Base-by-base conservation (phyloP, 768 basidiomycete genomes). In the Leccinum rimulosum region DNA sequence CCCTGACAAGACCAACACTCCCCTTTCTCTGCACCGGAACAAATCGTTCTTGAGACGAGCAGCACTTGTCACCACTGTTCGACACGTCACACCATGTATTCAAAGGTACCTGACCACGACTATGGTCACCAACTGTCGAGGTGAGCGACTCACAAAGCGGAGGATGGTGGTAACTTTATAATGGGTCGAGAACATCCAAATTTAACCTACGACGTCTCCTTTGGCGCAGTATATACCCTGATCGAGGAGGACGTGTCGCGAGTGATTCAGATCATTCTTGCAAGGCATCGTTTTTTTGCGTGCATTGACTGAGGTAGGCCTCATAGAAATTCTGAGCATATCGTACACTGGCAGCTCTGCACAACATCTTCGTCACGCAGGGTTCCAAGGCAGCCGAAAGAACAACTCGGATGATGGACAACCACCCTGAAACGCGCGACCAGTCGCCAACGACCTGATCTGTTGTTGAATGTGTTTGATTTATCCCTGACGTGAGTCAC, bases 391-490 rank as follows among this genome's bases (percentile, higher is more conserved):
- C 35, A 36, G 15, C 6, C 14, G 35, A 36, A 36, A 3, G 35
- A 36, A 36, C 35, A 36, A 15, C 35, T 36, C 14, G 35, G 35
- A 36, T 14, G 35, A 36, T 36, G 35, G 6, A 36, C 76, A 12
- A 74, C 69, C 3, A 82, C 81, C 50, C 88, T 74, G 65, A 86
- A 86, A 15, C 86, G 79, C 7, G 88, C 91, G 31, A 93, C 78
- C 7, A 89, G 79, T 53, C 83, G 80, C 30, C 88, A 77, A 66
- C 88, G 6, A 88, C 86, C 0, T 90, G 11, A 72, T 66, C 94
- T 93, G 0, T 35, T 35, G 33, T 35, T 35, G 33, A 35, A 84
- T 84, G 52, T 95, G 92, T 71, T 89, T 93, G 57, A 95, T 33
- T 89, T 0, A 93, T 96, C 0, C 94, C 93, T 94, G 59, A 38